Conservation (phyloP, 768 basidiomycete genomes). For the Termitomyces sp. region DNA sequence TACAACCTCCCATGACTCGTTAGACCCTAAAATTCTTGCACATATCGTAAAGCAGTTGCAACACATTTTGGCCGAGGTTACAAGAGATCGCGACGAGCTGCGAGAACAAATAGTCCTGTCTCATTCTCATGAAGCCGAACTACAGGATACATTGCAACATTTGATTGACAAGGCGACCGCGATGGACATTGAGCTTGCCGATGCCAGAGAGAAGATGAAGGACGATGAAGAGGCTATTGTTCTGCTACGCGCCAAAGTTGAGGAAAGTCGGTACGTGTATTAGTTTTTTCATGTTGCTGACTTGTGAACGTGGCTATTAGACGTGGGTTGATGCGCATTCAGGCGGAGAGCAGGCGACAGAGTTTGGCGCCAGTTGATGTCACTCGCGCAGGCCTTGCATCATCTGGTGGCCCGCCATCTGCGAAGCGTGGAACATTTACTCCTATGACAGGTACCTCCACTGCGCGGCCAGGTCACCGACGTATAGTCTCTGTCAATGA, state of each 20-base stretch:
- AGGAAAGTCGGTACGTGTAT: constrained; percentile 69
- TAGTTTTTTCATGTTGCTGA: background rate
- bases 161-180: constrained; percentile 61
- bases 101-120: constrained; percentile 42
- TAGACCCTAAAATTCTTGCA: constrained; percentile 72
- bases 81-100: constrained; percentile 70
- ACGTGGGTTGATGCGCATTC: constrained; percentile 82
- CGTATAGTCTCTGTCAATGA: constrained; percentile 75
- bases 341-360: constrained; percentile 67
- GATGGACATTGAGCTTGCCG: constrained; percentile 51
- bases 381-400: constrained; percentile 35
- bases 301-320: constrained; percentile 27
- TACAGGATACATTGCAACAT: constrained; percentile 56
- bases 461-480: constrained; percentile 47
- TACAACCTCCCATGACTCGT: constrained; percentile 31
- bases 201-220: constrained; percentile 42
- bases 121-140: constrained; percentile 48
- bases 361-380: constrained; percentile 53
- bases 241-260: constrained; percentile 75
- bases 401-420: background rate
- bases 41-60: constrained; percentile 73
- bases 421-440: constrained; percentile 71
- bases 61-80: constrained; percentile 53
- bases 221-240: constrained; percentile 77
- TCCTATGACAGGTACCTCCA: constrained; percentile 55